A percentile compares a stretch with the other conserved stretches of the same genome.
These are phyloP conservation scores for Omphalotus olearius DNA, from an alignment of 1,284 basidiomycete genomes.

Conservation along the genomic window DNA sequence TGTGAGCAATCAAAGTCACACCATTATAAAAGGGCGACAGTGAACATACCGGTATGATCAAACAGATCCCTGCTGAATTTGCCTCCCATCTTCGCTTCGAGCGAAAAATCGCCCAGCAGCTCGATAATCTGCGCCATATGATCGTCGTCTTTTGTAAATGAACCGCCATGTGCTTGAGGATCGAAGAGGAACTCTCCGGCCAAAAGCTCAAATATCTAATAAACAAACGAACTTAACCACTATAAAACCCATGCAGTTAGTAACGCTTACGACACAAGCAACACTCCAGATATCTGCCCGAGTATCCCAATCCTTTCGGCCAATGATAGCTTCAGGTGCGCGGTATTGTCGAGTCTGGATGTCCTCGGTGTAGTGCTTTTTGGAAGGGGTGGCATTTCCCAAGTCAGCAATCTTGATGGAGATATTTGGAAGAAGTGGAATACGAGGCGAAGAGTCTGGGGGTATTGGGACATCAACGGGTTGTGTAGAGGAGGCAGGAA, in stretches of 20 bases:
- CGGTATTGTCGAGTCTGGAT: slow-evolving; percentile 94
- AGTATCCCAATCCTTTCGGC: slow-evolving; percentile 81
- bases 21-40: neutral
- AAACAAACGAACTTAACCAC: slow-evolving; percentile 10
- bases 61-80: slow-evolving; percentile 84
- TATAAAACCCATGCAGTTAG: neutral
- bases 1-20: neutral
- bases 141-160: slow-evolving; percentile 91
- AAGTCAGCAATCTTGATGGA: slow-evolving; percentile 92
- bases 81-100: slow-evolving; percentile 77
- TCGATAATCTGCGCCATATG: slow-evolving; percentile 94
- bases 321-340: slow-evolving; percentile 87
- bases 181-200: slow-evolving; percentile 89
- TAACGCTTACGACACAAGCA: slow-evolving; percentile 65
- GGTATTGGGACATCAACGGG: slow-evolving; percentile 13
- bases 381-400: slow-evolving; percentile 82
- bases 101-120: slow-evolving; percentile 70
- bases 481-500: slow-evolving; percentile 22
- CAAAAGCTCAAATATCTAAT: slow-evolving; percentile 71
- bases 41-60: slow-evolving; percentile 62
- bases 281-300: slow-evolving; percentile 88
- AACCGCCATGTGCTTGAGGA: slow-evolving; percentile 77
- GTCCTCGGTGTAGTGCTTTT: slow-evolving; percentile 86
- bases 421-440: slow-evolving; percentile 41
- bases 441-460: slow-evolving; percentile 19